phyloP scores from a whole-genome alignment of 371 early-diverging fungal genomes.

The Apophysomyces ossiformis region DNA sequence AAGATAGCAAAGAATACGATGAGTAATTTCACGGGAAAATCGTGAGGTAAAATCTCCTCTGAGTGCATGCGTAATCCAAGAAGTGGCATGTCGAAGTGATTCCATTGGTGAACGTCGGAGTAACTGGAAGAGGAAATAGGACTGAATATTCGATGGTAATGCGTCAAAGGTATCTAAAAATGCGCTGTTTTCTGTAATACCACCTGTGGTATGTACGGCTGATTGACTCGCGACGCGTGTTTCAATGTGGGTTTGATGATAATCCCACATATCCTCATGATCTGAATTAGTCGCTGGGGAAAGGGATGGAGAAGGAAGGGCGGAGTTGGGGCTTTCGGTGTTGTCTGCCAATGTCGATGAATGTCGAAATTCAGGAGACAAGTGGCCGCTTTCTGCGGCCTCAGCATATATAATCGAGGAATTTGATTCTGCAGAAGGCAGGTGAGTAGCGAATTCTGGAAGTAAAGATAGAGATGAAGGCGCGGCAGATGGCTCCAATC shows the following conservation, averaged over 20 bases:
- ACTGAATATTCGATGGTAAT: slow-evolving; percentile 18
- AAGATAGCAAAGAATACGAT: slow-evolving; percentile 77
- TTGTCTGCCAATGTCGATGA: slow-evolving; percentile 1
- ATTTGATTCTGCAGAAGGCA: not conserved
- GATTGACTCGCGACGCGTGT: slow-evolving; percentile 6
- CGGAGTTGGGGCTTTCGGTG: slow-evolving; percentile 22
- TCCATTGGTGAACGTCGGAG: slow-evolving; percentile 51
- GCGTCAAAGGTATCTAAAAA: slow-evolving; percentile 22
- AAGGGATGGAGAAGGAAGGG: slow-evolving; percentile 21
- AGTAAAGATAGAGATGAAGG: not conserved
- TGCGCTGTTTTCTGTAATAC: slow-evolving; percentile 2
- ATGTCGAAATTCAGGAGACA: slow-evolving; percentile 9
- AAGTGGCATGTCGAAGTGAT: slow-evolving; percentile 81
- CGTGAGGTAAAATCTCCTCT: slow-evolving; percentile 86
- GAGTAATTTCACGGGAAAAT: slow-evolving; percentile 78
- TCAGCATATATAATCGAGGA: not conserved
- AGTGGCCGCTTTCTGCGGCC: not conserved
- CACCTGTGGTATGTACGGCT: not conserved
- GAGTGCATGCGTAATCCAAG: slow-evolving; percentile 76
- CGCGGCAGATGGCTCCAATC: not conserved
- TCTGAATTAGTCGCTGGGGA: slow-evolving; percentile 13
- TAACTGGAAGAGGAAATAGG: slow-evolving; percentile 22
- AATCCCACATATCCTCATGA: slow-evolving; percentile 11
- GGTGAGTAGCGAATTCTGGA: slow-evolving; percentile 1
- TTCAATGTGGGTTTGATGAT: slow-evolving; percentile 4